phyloP scores from a whole-genome alignment of 768 basidiomycete genomes.

The Lanmaoa pseudosensibilis region DNA sequence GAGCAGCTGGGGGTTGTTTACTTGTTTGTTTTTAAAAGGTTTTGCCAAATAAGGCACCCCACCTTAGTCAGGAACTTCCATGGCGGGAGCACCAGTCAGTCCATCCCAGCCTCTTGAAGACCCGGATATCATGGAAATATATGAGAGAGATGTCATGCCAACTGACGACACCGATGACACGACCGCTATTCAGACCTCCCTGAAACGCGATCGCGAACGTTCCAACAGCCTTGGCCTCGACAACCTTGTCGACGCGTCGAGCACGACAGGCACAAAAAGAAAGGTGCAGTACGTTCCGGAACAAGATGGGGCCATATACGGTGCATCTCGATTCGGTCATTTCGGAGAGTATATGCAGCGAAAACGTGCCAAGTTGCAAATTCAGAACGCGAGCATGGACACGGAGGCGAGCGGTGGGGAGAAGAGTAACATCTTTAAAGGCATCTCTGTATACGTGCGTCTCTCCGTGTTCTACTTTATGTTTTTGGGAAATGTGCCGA shows the following conservation, averaged over 20 bases:
- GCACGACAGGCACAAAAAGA: conserved; percentile 15
- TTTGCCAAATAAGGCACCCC: conserved; percentile 8
- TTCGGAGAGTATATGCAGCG: conserved; percentile 88
- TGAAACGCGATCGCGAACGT: conserved; percentile 39
- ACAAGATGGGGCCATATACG: conserved; percentile 58
- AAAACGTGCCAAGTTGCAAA: conserved; percentile 87
- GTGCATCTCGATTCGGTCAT: conserved; percentile 75
- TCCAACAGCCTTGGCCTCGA: conserved; percentile 16
- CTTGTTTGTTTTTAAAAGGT: conserved; percentile 1
- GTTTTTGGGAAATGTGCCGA: background rate
- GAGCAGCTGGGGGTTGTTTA: too few relatives aligned
- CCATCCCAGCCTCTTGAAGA: conserved; percentile 4
- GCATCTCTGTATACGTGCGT: conserved; percentile 80
- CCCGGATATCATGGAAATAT: conserved; percentile 36
- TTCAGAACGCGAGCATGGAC: conserved; percentile 59
- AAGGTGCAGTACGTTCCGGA: conserved; percentile 20
- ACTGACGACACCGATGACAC: conserved; percentile 21
- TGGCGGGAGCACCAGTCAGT: background rate
- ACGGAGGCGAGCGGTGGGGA: conserved; percentile 17
- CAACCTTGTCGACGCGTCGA: background rate
- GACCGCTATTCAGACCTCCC: conserved; percentile 30
- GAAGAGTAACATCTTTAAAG: conserved; percentile 62
- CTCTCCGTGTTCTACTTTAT: background rate
- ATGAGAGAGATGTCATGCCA: conserved; percentile 7
- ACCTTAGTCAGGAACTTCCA: conserved; percentile 9